Evolutionary conservation across 345 rosid species (phyloP).

Genomic region (Hypericum androsaemum): DNA sequence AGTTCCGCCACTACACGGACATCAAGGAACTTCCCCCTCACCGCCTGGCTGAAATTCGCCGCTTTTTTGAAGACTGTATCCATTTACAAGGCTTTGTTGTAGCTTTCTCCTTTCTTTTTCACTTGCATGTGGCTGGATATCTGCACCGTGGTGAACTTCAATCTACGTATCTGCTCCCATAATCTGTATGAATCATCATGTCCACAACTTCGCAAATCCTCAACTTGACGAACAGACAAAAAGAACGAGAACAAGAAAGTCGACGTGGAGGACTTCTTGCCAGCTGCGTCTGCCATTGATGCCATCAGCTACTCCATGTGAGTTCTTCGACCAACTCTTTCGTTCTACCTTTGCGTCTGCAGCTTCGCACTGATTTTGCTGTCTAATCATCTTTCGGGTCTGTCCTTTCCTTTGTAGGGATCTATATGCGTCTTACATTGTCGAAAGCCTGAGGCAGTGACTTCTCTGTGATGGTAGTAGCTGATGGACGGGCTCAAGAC

Average conservation of each 20-base stretch:
- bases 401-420: slow-evolving; percentile 47
- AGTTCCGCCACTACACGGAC: slow-evolving; percentile 88
- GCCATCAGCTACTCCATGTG: slow-evolving; percentile 91
- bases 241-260: slow-evolving; percentile 98
- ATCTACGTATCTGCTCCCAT: too few species aligned
- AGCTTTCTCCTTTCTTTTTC: slow-evolving; percentile 1
- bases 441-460: slow-evolving; percentile 78
- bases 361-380: not conserved
- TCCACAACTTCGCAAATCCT: slow-evolving; percentile 33
- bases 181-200: too few species aligned
- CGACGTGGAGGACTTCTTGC: slow-evolving; percentile 80
- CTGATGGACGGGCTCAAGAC: too few species aligned
- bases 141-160: too few species aligned
- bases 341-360: too few species aligned
- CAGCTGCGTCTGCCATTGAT: slow-evolving; percentile 57
- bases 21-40: slow-evolving; percentile 97
- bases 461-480: too few species aligned
- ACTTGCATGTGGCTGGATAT: not conserved
- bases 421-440: slow-evolving; percentile 84
- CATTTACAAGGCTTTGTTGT: slow-evolving; percentile 9
- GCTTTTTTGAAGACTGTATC: slow-evolving; percentile 99
- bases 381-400: not conserved
- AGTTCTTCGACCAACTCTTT: slow-evolving; percentile 13
- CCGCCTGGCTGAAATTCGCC: slow-evolving; percentile 94
- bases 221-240: slow-evolving; percentile 51